A percentile compares a stretch with the other conserved stretches of the same genome.
These are phyloP conservation scores for Neocallimastix lanati DNA, from an alignment of 192 early-diverging fungal genomes.

Conservation along the genomic window DNA sequence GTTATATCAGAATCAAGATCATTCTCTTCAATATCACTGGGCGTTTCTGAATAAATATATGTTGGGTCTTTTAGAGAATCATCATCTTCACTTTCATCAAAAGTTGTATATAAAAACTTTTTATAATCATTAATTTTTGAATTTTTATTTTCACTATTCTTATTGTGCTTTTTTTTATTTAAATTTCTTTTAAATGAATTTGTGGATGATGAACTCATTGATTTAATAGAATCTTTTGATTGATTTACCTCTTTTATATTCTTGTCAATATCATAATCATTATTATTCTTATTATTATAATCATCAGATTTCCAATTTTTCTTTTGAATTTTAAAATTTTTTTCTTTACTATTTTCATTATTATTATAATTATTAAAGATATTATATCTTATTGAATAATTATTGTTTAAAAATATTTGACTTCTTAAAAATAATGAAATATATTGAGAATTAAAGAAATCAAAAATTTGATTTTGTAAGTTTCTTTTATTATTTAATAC, in stretches of 20 bases:
- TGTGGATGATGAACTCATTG: too few relatives aligned
- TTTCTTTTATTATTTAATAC: not conserved
- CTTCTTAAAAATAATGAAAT: not conserved
- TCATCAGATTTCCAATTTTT: too few relatives aligned
- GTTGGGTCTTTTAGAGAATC: not conserved
- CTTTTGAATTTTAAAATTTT: too few relatives aligned
- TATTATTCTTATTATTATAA: too few relatives aligned
- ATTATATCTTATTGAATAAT: not conserved
- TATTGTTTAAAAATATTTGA: not conserved
- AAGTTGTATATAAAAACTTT: not conserved
- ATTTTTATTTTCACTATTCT: not conserved
- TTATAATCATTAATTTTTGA: not conserved
- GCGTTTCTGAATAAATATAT: not conserved
- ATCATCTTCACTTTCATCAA: not conserved
- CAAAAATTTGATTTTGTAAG: not conserved
- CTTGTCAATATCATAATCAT: too few relatives aligned
- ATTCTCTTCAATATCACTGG: not conserved
- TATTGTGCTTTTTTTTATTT: too few relatives aligned
- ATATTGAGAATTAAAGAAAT: not conserved
- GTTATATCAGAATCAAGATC: not conserved
- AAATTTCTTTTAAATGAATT: too few relatives aligned
- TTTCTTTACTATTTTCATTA: not conserved
- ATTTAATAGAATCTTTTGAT: too few relatives aligned
- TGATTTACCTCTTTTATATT: too few relatives aligned
- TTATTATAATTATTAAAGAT: not conserved